These are phyloP conservation scores for Panicum hallii DNA, from an alignment of 202 grass and related monocot species.

Conservation along the genomic window DNA sequence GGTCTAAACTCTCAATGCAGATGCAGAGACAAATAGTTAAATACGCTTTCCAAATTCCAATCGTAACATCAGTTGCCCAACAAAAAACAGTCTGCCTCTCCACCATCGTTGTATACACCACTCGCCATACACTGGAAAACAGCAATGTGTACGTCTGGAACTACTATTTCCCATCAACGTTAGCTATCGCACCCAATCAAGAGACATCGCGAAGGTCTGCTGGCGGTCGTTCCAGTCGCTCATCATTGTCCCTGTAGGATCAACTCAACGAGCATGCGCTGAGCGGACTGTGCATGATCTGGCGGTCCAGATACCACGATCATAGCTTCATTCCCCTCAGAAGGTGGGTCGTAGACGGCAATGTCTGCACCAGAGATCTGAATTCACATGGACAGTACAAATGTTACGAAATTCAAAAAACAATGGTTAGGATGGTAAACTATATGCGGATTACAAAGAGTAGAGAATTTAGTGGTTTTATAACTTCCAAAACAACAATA, in stretches of 20 bases:
- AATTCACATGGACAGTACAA: constrained; percentile 13
- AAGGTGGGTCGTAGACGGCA: constrained; percentile 26
- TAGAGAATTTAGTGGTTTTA: neutral
- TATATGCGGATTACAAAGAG: neutral
- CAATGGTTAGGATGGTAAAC: neutral
- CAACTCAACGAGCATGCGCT: constrained; percentile 33
- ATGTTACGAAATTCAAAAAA: neutral
- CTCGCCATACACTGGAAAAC: neutral
- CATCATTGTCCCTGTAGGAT: constrained; percentile 30
- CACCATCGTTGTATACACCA: neutral
- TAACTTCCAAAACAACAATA: constrained; percentile 5
- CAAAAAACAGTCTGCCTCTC: too few relatives aligned
- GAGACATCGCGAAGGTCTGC: neutral
- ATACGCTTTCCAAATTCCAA: neutral
- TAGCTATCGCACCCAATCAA: neutral
- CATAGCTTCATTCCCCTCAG: constrained; percentile 27
- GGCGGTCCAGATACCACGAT: constrained; percentile 50
- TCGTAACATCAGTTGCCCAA: neutral
- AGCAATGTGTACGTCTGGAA: neutral
- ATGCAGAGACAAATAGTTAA: neutral
- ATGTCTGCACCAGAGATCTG: constrained; percentile 55
- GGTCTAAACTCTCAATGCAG: constrained; percentile 9
- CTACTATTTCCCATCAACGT: constrained; percentile 1
- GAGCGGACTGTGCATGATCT: constrained; percentile 42
- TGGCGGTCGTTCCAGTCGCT: neutral